Evolutionary conservation across 148 eudicot species (phyloP).

Genomic region (Linanthus parryae): DNA sequence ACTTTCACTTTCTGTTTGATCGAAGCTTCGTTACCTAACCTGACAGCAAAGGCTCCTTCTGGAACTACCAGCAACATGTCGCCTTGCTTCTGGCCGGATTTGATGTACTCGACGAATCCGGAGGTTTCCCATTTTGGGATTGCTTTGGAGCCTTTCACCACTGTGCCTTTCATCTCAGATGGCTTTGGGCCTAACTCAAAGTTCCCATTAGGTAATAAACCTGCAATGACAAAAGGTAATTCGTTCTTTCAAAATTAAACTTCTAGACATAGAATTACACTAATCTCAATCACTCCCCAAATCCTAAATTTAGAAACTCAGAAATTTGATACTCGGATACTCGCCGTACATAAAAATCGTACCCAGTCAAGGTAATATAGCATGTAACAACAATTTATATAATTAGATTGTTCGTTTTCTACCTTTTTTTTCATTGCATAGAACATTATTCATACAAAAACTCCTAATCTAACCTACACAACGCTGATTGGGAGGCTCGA

Average conservation of each 20-base stretch:
- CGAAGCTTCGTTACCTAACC: constrained; percentile 91
- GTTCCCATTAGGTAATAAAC: constrained; percentile 69
- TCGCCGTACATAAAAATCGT: too few relatives aligned
- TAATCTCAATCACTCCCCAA: too few relatives aligned
- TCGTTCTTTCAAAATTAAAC: background rate
- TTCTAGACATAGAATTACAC: too few relatives aligned
- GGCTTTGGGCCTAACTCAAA: constrained; percentile 60
- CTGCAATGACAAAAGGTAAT: constrained; percentile 20
- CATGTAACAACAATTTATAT: too few relatives aligned
- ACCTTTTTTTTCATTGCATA: too few relatives aligned
- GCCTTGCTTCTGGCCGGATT: constrained; percentile 90
- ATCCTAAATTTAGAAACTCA: too few relatives aligned
- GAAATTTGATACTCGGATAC: too few relatives aligned
- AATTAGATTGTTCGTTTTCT: too few relatives aligned
- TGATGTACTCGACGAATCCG: constrained; percentile 87
- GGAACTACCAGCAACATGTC: constrained; percentile 93
- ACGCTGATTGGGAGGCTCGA: too few relatives aligned
- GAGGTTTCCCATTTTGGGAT: constrained; percentile 62
- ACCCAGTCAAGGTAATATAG: too few relatives aligned
- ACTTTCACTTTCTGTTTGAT: constrained; percentile 58
- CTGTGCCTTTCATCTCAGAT: constrained; percentile 63
- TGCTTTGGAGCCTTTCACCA: constrained; percentile 34
- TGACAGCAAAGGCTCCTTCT: constrained; percentile 69
- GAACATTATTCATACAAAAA: too few relatives aligned
- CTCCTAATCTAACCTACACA: too few relatives aligned